phyloP scores from a whole-genome alignment of 768 basidiomycete species.

The Hypholoma fasciculare region DNA sequence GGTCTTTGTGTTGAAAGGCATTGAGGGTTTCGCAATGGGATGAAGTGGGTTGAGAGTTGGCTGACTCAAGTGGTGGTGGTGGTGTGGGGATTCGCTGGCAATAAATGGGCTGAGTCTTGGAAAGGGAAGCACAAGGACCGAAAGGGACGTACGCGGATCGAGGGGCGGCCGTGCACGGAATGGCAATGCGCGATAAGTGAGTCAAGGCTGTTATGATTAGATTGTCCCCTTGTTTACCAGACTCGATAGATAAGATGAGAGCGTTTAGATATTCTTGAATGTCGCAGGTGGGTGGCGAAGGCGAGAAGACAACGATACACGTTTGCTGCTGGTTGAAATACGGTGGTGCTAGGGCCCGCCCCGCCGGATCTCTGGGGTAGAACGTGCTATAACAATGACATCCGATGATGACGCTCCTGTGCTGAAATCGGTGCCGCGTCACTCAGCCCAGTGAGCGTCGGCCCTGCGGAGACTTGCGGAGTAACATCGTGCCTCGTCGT shows the following conservation, averaged over 20 bases:
- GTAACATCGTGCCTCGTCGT: not conserved
- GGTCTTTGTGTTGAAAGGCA: constrained; percentile 6
- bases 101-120: constrained; percentile 1
- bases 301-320: not conserved
- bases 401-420: not conserved
- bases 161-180: constrained; percentile 1
- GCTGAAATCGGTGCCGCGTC: not conserved
- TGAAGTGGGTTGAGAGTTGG: not conserved
- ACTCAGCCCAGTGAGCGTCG: not conserved
- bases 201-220: constrained; percentile 1
- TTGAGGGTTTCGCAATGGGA: not conserved
- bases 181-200: constrained; percentile 2
- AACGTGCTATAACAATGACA: constrained; percentile 3
- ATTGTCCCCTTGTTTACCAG: constrained; percentile 3
- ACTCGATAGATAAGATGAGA: constrained; percentile 6
- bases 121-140: constrained; percentile 4
- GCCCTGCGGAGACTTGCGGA: not conserved
- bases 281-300: not conserved
- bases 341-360: not conserved
- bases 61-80: not conserved
- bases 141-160: constrained; percentile 4
- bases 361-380: constrained; percentile 3
- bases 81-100: constrained; percentile 1
- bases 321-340: not conserved
- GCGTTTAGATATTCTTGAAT: not conserved